Conservation (phyloP, 164 flowering plant species). For the Echeveria elegans region DNA sequence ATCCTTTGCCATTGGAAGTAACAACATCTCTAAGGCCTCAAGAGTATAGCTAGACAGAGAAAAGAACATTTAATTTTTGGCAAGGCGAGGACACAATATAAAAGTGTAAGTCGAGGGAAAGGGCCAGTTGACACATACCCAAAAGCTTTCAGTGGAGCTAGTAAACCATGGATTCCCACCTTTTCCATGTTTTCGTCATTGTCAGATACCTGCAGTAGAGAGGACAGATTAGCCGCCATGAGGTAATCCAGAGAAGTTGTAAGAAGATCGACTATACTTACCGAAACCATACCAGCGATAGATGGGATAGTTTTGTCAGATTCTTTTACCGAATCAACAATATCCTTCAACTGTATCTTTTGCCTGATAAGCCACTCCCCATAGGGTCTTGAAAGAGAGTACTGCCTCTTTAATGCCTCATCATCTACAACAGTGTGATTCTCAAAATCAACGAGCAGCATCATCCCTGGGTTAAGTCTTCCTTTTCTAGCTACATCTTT, state of each 20-base stretch:
- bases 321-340: slow-evolving; percentile 57
- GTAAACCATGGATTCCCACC: slow-evolving; percentile 78
- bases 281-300: slow-evolving; percentile 62
- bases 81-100: background rate
- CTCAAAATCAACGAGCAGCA: slow-evolving; percentile 77
- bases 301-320: slow-evolving; percentile 46
- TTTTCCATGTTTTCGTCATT: slow-evolving; percentile 64
- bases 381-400: slow-evolving; percentile 72
- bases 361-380: slow-evolving; percentile 82
- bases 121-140: slow-evolving; percentile 39
- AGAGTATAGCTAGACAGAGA: slow-evolving; percentile 64
- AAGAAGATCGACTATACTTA: slow-evolving; percentile 23
- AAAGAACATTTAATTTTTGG: background rate
- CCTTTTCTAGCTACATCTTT: slow-evolving; percentile 97
- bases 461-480: slow-evolving; percentile 99
- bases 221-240: background rate
- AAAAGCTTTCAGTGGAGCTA: slow-evolving; percentile 90
- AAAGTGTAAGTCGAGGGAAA: background rate
- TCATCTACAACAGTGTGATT: slow-evolving; percentile 49
- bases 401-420: slow-evolving; percentile 85
- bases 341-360: slow-evolving; percentile 71
- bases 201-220: slow-evolving; percentile 34
- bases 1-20: slow-evolving; percentile 99
- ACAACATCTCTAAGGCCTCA: slow-evolving; percentile 90
- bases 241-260: background rate